Evolutionary conservation across 2,329 filamentous ascomycete genomes (phyloP).

Genomic region (Stemphylium beticola): DNA sequence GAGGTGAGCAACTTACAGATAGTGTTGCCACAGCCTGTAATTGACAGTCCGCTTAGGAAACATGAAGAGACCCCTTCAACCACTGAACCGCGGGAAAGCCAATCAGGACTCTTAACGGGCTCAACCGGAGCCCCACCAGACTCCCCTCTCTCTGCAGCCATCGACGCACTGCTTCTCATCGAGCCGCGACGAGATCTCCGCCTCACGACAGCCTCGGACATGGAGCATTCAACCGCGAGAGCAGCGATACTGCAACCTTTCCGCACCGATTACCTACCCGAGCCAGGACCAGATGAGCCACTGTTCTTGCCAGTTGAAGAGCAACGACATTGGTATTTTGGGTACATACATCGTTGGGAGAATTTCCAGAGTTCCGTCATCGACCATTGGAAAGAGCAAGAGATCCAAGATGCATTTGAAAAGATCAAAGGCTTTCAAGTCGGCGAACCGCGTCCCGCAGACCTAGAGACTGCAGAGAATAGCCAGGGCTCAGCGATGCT

Average conservation of each 20-base stretch:
- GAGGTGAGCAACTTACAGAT: not conserved
- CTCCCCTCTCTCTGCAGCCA: not conserved
- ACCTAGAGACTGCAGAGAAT: not conserved
- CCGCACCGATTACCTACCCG: not conserved
- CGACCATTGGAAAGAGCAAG: slow-evolving; percentile 3
- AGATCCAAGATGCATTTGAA: slow-evolving; percentile 4
- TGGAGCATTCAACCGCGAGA: not conserved
- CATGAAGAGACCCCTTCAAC: too few relatives aligned
- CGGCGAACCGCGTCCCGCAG: not conserved
- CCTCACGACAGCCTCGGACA: not conserved
- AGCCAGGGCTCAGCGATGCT: not conserved
- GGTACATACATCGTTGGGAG: slow-evolving; percentile 22
- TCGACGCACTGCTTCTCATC: not conserved
- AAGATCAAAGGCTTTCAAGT: slow-evolving; percentile 7
- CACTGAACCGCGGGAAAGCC: too few relatives aligned
- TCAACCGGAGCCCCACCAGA: not conserved
- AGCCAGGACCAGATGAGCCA: slow-evolving; percentile 1
- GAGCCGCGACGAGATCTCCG: not conserved
- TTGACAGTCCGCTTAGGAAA: too few relatives aligned
- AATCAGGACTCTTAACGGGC: too few relatives aligned
- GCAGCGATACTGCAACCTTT: slow-evolving; percentile 3
- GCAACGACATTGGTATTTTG: slow-evolving; percentile 22
- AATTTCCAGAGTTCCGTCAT: slow-evolving; percentile 5
- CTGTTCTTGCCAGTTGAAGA: slow-evolving; percentile 11
- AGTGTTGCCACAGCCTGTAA: too few relatives aligned